Percentiles rank a stretch among this genome's conserved stretches.
These are phyloP conservation scores for Austroboletus eburneus DNA, from an alignment of 768 basidiomycete species.

Conservation along the genomic window DNA sequence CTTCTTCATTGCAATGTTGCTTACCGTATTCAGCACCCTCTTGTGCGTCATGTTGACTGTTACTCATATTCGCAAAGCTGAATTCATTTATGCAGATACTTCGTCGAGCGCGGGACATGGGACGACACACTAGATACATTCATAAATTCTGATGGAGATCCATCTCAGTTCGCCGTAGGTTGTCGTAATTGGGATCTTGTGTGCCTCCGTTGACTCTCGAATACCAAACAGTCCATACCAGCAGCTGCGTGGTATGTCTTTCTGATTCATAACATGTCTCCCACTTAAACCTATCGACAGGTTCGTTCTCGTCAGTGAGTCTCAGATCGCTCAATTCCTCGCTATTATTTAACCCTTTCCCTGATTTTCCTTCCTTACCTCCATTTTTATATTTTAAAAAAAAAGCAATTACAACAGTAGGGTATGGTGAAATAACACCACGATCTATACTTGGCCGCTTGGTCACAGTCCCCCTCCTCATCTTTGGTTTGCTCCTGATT, in stretches of 20 bases:
- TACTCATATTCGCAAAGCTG: background rate
- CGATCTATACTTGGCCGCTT: constrained; percentile 84
- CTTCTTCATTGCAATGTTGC: constrained; percentile 85
- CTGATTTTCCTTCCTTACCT: no score
- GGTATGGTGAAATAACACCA: constrained; percentile 90
- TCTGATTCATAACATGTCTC: background rate
- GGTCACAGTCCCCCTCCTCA: constrained; percentile 79
- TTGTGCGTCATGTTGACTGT: constrained; percentile 43
- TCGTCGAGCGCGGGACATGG: constrained; percentile 89
- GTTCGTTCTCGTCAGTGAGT: constrained; percentile 77
- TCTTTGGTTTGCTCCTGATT: constrained; percentile 84
- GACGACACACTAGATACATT: constrained; percentile 76
- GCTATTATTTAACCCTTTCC: no score
- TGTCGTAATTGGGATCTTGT: background rate
- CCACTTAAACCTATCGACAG: constrained; percentile 17
- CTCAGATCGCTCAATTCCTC: no score
- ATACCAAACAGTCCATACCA: constrained; percentile 51
- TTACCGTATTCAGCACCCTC: constrained; percentile 84
- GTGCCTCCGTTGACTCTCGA: background rate
- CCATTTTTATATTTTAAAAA: background rate
- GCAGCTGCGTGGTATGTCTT: constrained; percentile 68
- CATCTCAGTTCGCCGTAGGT: constrained; percentile 69
- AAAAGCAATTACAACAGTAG: constrained; percentile 81
- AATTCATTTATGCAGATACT: constrained; percentile 51
- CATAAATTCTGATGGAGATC: constrained; percentile 81